These are phyloP conservation scores for Lachnellula willkommii DNA, from an alignment of 2,329 filamentous ascomycete species.

Conservation along the genomic window DNA sequence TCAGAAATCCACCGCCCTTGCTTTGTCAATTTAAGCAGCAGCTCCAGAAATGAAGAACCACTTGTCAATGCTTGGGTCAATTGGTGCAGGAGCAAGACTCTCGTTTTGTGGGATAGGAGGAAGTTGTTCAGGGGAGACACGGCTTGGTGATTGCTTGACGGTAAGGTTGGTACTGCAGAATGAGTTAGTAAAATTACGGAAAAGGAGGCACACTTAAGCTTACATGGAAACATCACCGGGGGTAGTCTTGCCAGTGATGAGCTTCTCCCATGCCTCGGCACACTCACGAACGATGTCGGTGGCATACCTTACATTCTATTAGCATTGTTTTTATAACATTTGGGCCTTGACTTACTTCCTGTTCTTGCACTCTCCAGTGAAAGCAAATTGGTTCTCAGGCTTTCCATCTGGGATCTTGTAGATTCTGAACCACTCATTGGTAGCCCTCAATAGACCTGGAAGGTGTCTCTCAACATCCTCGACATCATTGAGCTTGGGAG, in stretches of 20 bases:
- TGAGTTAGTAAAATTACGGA: conserved; percentile 27
- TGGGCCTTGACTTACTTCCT: conserved; percentile 61
- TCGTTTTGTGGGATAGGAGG: conserved; percentile 73
- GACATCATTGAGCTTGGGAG: conserved; percentile 93
- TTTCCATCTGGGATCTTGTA: conserved; percentile 99
- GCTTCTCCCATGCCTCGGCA: conserved; percentile 92
- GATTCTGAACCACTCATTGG: conserved; percentile 99
- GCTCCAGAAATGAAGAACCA: conserved; percentile 99
- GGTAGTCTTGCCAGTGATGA: conserved; percentile 83
- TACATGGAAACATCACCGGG: conserved; percentile 77
- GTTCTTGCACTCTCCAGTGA: conserved; percentile 99
- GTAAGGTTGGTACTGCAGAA: conserved; percentile 70
- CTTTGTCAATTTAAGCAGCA: conserved; percentile 58
- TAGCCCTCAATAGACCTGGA: conserved; percentile 90
- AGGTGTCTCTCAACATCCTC: conserved; percentile 99
- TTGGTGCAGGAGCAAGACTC: conserved; percentile 78
- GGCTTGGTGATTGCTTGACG: conserved; percentile 67
- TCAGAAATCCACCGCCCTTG: neutral
- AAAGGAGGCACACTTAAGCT: conserved; percentile 36
- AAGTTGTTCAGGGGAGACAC: conserved; percentile 63
- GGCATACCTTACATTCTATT: conserved; percentile 65
- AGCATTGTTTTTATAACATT: conserved; percentile 1
- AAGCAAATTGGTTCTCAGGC: conserved; percentile 99
- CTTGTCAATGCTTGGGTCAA: conserved; percentile 97
- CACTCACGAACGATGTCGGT: conserved; percentile 95